Conservation (phyloP, 2,329 filamentous ascomycete species). For the Penicillium sclerotigenum region DNA sequence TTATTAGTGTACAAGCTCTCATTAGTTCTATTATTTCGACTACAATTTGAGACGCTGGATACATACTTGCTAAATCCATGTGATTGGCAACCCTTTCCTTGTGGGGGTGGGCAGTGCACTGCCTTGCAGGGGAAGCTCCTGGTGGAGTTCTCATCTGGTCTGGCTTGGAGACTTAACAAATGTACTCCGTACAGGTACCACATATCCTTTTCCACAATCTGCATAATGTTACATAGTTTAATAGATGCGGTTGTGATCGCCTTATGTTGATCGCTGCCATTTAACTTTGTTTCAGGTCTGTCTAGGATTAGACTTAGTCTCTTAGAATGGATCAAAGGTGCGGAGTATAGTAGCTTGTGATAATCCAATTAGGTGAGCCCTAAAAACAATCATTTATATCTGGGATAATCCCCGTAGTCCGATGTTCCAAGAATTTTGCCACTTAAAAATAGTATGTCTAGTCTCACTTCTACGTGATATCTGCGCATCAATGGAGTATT, state of each 20-base stretch:
- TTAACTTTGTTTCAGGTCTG: constrained; percentile 7
- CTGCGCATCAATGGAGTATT: neutral
- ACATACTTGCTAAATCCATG: neutral
- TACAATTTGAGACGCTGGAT: neutral
- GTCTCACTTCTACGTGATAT: neutral
- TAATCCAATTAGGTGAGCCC: no score
- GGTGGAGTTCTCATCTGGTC: constrained; percentile 18
- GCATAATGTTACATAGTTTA: constrained; percentile 1
- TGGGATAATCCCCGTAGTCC: neutral
- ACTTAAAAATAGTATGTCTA: neutral
- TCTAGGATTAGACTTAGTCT: constrained; percentile 1
- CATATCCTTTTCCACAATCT: neutral
- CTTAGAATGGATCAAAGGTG: neutral
- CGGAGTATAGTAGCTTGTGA: neutral
- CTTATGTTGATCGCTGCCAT: neutral
- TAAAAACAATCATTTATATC: neutral
- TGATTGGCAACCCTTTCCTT: constrained; percentile 12
- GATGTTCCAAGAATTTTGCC: neutral
- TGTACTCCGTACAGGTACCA: no score
- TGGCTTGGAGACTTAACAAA: neutral
- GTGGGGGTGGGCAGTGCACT: constrained; percentile 27
- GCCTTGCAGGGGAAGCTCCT: constrained; percentile 22
- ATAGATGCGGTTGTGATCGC: neutral
- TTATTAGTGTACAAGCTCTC: neutral
- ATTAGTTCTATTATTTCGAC: neutral